A percentile compares a stretch with the other conserved stretches of the same genome.
phyloP scores from a whole-genome alignment of 768 basidiomycete genomes.

The Solioccasus polychromus region DNA sequence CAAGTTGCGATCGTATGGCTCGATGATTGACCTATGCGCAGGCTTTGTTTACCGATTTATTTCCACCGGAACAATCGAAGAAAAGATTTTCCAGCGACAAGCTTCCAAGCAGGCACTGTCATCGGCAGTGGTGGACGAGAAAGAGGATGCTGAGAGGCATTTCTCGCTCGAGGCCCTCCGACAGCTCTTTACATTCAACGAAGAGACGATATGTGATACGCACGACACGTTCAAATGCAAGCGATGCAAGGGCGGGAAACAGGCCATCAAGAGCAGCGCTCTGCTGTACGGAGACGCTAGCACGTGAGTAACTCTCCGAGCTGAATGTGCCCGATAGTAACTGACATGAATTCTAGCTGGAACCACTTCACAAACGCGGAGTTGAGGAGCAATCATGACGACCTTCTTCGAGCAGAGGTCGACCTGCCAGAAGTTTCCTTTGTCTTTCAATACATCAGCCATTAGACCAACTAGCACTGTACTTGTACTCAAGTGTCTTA shows the following conservation, averaged over 20 bases:
- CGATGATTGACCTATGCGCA: slow-evolving; percentile 27
- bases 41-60: slow-evolving; percentile 99
- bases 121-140: slow-evolving; percentile 97
- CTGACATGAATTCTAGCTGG: slow-evolving; percentile 57
- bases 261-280: slow-evolving; percentile 77
- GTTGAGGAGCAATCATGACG: slow-evolving; percentile 90
- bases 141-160: slow-evolving; percentile 92
- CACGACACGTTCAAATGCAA: slow-evolving; percentile 99
- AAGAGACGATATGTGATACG: slow-evolving; percentile 84
- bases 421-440: slow-evolving; percentile 84
- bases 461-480: slow-evolving; percentile 40
- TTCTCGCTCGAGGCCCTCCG: slow-evolving; percentile 88
- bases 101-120: slow-evolving; percentile 95
- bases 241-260: slow-evolving; percentile 83
- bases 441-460: slow-evolving; percentile 95
- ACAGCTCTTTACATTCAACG: slow-evolving; percentile 89
- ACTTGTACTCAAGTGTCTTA: background rate
- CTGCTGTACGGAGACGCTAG: slow-evolving; percentile 95
- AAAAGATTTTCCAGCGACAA: slow-evolving; percentile 98
- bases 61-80: slow-evolving; percentile 94
- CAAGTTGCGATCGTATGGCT: background rate
- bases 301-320: slow-evolving; percentile 62
- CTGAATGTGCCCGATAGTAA: slow-evolving; percentile 6
- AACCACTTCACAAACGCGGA: slow-evolving; percentile 94
- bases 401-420: slow-evolving; percentile 86